A percentile compares a stretch with the other conserved stretches of the same genome.
phyloP scores from a whole-genome alignment of 2,329 filamentous ascomycete genomes.

The Blumeriella jaapii region DNA sequence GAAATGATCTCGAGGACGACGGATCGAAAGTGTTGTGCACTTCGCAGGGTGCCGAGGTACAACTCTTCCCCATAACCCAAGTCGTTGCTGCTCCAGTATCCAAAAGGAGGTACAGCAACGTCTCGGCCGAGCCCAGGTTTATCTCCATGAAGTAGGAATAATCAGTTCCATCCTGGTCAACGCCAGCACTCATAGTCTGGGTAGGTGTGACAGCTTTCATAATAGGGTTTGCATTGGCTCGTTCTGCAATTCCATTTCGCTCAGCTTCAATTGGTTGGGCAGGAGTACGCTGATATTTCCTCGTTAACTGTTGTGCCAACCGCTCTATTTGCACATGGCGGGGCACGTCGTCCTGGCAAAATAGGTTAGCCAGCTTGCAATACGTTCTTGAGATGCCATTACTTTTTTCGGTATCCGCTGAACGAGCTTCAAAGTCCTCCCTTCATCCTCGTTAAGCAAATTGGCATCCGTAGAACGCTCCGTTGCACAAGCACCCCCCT shows the following conservation, averaged over 20 bases:
- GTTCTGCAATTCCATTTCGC: constrained; percentile 11
- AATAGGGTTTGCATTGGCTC: constrained; percentile 18
- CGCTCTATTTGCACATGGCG: constrained; percentile 13
- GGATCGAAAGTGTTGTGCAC: constrained; percentile 60
- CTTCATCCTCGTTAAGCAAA: neutral
- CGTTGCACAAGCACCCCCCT: constrained; percentile 10
- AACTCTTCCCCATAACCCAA: constrained; percentile 71
- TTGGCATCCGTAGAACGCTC: neutral
- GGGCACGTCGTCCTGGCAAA: constrained; percentile 3
- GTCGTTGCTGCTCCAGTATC: constrained; percentile 61
- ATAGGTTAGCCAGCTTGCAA: neutral
- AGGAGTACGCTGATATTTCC: constrained; percentile 20
- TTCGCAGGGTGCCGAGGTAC: constrained; percentile 52
- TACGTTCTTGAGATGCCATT: neutral
- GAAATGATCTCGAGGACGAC: constrained; percentile 52
- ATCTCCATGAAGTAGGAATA: constrained; percentile 54
- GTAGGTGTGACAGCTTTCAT: constrained; percentile 29
- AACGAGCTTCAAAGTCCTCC: constrained; percentile 8
- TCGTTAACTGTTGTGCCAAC: constrained; percentile 15
- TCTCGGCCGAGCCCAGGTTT: constrained; percentile 41
- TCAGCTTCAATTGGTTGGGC: constrained; percentile 3
- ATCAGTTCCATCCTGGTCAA: constrained; percentile 54
- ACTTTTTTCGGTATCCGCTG: constrained; percentile 9
- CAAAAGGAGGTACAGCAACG: constrained; percentile 48
- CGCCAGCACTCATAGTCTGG: constrained; percentile 38